Conservation (phyloP, 176 grass and related monocot species). For the barley (Hordeum vulgare) region MorexV3_pseudomolecules_assembly NC_058520.1:83057114-83057613, state of each 20-base stretch:
- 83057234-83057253: slow-evolving; percentile 41
- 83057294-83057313: slow-evolving; percentile 92
- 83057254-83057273: slow-evolving; percentile 84
- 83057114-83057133: not conserved
- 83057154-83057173: not conserved
- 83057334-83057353: slow-evolving; percentile 99
- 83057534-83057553: slow-evolving; percentile 60
- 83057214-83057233: slow-evolving; percentile 40
- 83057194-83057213: slow-evolving; percentile 73
- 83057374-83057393: slow-evolving; percentile 88
- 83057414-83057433: slow-evolving; percentile 28
- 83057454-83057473: slow-evolving; percentile 10
- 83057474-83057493: slow-evolving; percentile 21
- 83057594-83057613: not conserved
- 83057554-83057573: slow-evolving; percentile 68
- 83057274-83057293: slow-evolving; percentile 91
- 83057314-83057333: slow-evolving; percentile 94
- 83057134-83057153: not conserved
- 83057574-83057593: slow-evolving; percentile 51
- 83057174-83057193: slow-evolving; percentile 36
- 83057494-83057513: slow-evolving; percentile 74
- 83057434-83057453: not conserved
- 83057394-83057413: slow-evolving; percentile 84
- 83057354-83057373: slow-evolving; percentile 87
- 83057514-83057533: slow-evolving; percentile 61